Conservation (phyloP, 257 asterid genomes). For the Salvia miltiorrhiza region DNA sequence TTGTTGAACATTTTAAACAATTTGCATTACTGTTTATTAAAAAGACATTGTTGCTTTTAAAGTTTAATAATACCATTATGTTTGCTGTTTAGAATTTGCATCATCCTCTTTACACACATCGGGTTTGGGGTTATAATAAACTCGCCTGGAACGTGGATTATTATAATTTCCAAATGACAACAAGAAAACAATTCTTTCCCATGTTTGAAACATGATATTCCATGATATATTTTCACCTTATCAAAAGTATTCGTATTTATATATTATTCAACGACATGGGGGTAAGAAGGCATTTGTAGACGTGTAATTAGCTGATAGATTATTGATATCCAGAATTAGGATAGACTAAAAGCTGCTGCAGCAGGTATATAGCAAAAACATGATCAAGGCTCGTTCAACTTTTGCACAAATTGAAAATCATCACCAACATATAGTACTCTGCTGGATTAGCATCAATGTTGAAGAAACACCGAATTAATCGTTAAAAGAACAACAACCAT, state of each 20-base stretch:
- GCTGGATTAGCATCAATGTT: neutral
- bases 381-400: conserved; percentile 3
- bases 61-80: too few relatives aligned
- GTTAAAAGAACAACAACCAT: conserved; percentile 18
- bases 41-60: too few relatives aligned
- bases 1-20: conserved; percentile 9
- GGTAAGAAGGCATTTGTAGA: conserved; percentile 8
- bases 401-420: conserved; percentile 10
- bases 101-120: conserved; percentile 8
- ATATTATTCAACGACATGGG: neutral
- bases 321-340: neutral
- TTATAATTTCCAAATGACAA: conserved; percentile 14
- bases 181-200: neutral
- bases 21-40: too few relatives aligned
- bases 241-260: conserved; percentile 7
- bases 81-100: too few relatives aligned
- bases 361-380: neutral
- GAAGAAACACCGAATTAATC: conserved; percentile 4
- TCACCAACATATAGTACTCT: conserved; percentile 11
- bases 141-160: conserved; percentile 30
- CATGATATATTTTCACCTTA: neutral
- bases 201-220: conserved; percentile 10
- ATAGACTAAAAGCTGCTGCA: conserved; percentile 12
- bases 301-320: conserved; percentile 12
- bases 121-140: conserved; percentile 21